These are phyloP conservation scores for Globisporangium radiosum DNA, from an alignment of 352 stramenopile genomes.

Conservation along the genomic window DNA sequence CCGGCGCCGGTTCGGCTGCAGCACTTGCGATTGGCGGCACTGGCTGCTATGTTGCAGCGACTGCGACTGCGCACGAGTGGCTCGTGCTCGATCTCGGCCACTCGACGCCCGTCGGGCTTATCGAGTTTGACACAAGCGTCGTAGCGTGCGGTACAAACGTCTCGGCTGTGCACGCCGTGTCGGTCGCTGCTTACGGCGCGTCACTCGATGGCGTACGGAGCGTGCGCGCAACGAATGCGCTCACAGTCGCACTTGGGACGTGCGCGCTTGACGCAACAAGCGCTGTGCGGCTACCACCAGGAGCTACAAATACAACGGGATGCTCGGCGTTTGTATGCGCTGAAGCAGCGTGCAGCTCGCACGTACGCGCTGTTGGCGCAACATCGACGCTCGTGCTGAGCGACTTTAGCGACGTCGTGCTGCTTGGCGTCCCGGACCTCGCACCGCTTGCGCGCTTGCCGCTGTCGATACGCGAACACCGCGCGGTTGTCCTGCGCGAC, in stretches of 20 bases:
- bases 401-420: conserved; percentile 48
- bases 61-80: conserved; percentile 54
- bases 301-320: not conserved
- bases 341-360: conserved; percentile 21
- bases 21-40: conserved; percentile 20
- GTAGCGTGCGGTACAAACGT: conserved; percentile 30
- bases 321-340: conserved; percentile 29
- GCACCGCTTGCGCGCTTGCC: conserved; percentile 33
- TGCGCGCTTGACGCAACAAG: conserved; percentile 27
- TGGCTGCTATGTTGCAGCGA: conserved; percentile 38
- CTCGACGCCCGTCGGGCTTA: conserved; percentile 34
- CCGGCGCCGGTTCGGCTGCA: conserved; percentile 30
- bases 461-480: conserved; percentile 42
- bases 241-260: conserved; percentile 5
- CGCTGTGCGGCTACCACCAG: too few species aligned
- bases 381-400: conserved; percentile 22
- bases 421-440: conserved; percentile 34
- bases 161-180: conserved; percentile 25
- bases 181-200: conserved; percentile 35
- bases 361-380: conserved; percentile 9
- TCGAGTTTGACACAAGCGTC: conserved; percentile 44
- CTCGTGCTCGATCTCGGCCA: conserved; percentile 45
- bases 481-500: conserved; percentile 44
- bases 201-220: conserved; percentile 25
- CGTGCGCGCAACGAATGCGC: conserved; percentile 4